Conservation (phyloP, 441 rosid genomes). For the Erodium trifolium region DNA sequence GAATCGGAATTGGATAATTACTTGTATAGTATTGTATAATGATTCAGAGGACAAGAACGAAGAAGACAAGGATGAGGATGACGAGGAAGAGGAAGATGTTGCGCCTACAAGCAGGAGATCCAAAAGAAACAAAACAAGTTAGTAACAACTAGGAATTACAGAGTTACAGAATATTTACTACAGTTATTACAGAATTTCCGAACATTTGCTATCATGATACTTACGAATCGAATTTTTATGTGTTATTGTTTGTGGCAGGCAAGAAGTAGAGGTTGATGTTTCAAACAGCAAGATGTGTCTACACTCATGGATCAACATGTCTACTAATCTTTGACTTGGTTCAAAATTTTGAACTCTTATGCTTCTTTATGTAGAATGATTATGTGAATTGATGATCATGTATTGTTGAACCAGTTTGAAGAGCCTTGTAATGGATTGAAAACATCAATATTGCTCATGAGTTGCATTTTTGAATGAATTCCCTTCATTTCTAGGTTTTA, state of each 20-base stretch:
- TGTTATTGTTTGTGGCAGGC: constrained; percentile 9
- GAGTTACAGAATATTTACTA: background rate
- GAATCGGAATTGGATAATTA: too few relatives aligned
- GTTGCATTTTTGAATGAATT: too few relatives aligned
- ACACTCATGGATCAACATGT: background rate
- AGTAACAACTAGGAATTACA: background rate
- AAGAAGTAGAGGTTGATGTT: constrained; percentile 11
- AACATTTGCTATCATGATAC: background rate
- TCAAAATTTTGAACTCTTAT: background rate
- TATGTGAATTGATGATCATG: constrained; percentile 1
- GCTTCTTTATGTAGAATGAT: background rate
- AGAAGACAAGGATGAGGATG: background rate
- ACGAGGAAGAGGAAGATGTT: too few relatives aligned
- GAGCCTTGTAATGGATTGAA: too few relatives aligned
- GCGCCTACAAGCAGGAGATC: background rate
- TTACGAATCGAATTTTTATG: background rate
- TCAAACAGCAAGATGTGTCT: too few relatives aligned
- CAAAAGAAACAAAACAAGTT: background rate
- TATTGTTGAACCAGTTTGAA: background rate
- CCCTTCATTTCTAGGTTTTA: too few relatives aligned
- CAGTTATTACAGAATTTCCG: background rate
- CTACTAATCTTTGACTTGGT: background rate
- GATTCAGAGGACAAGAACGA: too few relatives aligned
- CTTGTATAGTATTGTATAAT: too few relatives aligned
- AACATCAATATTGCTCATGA: too few relatives aligned